Conservation (phyloP, 2,329 filamentous ascomycete species). For the Phaeophleospora eucalypticola region DNA sequence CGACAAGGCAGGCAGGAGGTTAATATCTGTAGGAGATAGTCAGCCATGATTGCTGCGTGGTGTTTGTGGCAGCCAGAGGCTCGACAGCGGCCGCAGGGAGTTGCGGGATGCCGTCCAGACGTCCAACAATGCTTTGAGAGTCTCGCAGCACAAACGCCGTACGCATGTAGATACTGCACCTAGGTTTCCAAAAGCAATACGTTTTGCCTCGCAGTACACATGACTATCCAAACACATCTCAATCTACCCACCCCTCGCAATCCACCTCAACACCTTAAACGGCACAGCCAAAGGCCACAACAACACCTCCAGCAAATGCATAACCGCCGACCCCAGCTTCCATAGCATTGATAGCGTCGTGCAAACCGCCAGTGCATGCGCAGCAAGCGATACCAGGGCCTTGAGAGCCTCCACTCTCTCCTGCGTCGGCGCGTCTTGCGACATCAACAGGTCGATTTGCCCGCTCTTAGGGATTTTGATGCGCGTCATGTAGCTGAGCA, state of each 20-base stretch:
- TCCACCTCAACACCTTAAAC: constrained; percentile 25
- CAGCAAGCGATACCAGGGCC: constrained; percentile 19
- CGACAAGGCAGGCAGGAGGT: too few relatives aligned
- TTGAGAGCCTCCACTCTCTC: constrained; percentile 27
- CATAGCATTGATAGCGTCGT: constrained; percentile 25
- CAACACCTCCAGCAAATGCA: constrained; percentile 24
- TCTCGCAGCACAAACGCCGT: too few relatives aligned
- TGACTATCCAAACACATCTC: background rate
- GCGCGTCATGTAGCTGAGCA: constrained; percentile 9
- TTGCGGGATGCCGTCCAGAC: too few relatives aligned
- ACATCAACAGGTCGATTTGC: constrained; percentile 16
- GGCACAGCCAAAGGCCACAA: constrained; percentile 30
- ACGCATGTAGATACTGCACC: too few relatives aligned
- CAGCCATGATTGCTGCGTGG: too few relatives aligned
- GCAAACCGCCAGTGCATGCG: constrained; percentile 23
- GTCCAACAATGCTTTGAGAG: too few relatives aligned
- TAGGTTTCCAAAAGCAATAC: too few relatives aligned
- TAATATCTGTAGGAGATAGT: too few relatives aligned
- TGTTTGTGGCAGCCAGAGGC: too few relatives aligned
- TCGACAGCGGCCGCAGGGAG: too few relatives aligned
- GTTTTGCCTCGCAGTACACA: too few relatives aligned
- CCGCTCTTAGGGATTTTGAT: constrained; percentile 17
- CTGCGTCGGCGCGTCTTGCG: constrained; percentile 12
- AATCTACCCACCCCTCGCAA: constrained; percentile 11
- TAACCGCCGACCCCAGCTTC: constrained; percentile 24